Conservation (phyloP, 2,329 filamentous ascomycete genomes). For the Pseudomassariella vexata region DNA sequence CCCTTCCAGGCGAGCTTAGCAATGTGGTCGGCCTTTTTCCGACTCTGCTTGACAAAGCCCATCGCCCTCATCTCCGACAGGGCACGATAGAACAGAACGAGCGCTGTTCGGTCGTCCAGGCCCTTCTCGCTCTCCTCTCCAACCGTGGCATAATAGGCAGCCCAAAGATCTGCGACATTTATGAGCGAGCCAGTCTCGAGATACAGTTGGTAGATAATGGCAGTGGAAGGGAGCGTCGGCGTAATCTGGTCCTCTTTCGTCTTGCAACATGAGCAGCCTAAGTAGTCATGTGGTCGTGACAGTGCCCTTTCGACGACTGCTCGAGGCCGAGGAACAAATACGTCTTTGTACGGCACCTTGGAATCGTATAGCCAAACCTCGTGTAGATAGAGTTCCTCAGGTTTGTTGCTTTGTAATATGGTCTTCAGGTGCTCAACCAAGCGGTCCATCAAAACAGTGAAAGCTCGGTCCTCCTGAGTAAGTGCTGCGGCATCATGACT, state of each 20-base stretch:
- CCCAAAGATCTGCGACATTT: conserved; percentile 76
- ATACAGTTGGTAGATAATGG: conserved; percentile 74
- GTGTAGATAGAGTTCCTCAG: conserved; percentile 51
- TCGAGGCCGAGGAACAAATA: conserved; percentile 70
- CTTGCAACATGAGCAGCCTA: conserved; percentile 66
- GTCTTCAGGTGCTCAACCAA: conserved; percentile 44
- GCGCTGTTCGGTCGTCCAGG: conserved; percentile 47
- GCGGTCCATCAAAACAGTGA: conserved; percentile 59
- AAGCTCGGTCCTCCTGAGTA: conserved; percentile 64
- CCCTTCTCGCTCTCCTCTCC: conserved; percentile 37
- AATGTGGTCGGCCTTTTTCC: conserved; percentile 88
- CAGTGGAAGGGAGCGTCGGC: conserved; percentile 61
- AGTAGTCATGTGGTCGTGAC: conserved; percentile 68
- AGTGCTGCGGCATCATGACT: conserved; percentile 68
- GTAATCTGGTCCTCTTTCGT: conserved; percentile 41
- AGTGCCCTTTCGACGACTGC: conserved; percentile 67
- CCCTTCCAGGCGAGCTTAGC: conserved; percentile 74
- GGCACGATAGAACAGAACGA: conserved; percentile 78
- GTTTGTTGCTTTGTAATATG: conserved; percentile 27
- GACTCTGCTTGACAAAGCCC: conserved; percentile 82
- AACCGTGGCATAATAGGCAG: conserved; percentile 64
- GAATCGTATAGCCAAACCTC: conserved; percentile 75
- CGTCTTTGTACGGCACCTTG: conserved; percentile 62
- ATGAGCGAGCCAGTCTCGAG: conserved; percentile 70
- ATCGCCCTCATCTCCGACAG: conserved; percentile 80